phyloP scores from a whole-genome alignment of 108 stramenopile genomes.

The Cyclostephanos tholiformis region DNA sequence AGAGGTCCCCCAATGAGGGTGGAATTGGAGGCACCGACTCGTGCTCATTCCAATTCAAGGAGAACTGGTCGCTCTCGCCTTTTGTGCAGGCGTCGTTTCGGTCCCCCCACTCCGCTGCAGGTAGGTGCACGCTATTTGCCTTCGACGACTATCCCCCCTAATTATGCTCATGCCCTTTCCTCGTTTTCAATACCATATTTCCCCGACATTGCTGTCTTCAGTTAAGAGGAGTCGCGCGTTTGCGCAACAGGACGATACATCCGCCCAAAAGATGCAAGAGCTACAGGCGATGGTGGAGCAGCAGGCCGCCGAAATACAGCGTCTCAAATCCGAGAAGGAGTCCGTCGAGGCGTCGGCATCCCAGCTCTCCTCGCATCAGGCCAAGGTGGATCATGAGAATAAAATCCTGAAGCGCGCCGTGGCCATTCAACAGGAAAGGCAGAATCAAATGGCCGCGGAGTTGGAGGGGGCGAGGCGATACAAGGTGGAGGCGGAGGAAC shows the following conservation, averaged over 20 bases:
- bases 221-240: slow-evolving; percentile 8
- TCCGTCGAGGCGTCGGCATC: slow-evolving; percentile 40
- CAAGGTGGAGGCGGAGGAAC: slow-evolving; percentile 72
- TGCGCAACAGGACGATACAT: slow-evolving; percentile 19
- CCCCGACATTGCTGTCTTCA: slow-evolving; percentile 11
- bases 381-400: slow-evolving; percentile 72
- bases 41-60: slow-evolving; percentile 38
- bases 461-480: slow-evolving; percentile 66
- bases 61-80: slow-evolving; percentile 28
- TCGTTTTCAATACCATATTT: neutral
- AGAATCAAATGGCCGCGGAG: slow-evolving; percentile 65
- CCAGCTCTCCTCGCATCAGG: slow-evolving; percentile 56
- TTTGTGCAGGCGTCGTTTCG: slow-evolving; percentile 18
- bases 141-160: neutral
- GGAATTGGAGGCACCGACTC: slow-evolving; percentile 34
- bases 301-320: slow-evolving; percentile 67
- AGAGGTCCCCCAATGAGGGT: slow-evolving; percentile 55
- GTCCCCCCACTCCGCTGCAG: slow-evolving; percentile 6
- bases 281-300: slow-evolving; percentile 59
- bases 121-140: neutral
- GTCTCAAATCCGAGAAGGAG: slow-evolving; percentile 67
- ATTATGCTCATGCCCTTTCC: neutral
- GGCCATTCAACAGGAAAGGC: slow-evolving; percentile 83
- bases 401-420: slow-evolving; percentile 77
- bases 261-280: slow-evolving; percentile 42